phyloP scores from a whole-genome alignment of 257 asterid species.

The Lycium barbarum region DNA sequence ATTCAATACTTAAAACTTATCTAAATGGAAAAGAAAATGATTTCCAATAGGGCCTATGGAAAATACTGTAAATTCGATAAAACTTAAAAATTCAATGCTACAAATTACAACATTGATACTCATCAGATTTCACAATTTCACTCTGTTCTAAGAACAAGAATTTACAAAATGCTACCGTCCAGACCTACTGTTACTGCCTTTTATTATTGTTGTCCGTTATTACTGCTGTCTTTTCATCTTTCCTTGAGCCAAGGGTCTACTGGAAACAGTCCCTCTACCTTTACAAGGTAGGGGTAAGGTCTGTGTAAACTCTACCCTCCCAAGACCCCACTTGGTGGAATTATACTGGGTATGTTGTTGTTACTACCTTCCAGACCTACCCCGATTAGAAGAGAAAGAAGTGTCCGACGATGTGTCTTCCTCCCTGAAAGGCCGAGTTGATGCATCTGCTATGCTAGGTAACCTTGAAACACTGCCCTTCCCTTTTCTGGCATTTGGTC shows the following conservation, averaged over 20 bases:
- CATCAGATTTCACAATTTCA: not conserved
- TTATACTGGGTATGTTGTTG: too few species aligned
- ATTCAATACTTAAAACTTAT: not conserved
- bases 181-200: conserved; percentile 1
- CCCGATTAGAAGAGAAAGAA: conserved; percentile 31
- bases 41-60: not conserved
- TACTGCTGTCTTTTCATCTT: too few species aligned
- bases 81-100: not conserved
- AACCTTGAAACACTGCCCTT: conserved; percentile 83
- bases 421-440: conserved; percentile 85
- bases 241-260: too few species aligned
- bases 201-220: too few species aligned
- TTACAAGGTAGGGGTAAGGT: too few species aligned
- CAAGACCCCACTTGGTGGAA: too few species aligned
- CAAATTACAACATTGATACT: not conserved
- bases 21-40: not conserved
- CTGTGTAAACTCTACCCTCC: too few species aligned
- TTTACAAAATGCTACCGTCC: not conserved
- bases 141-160: not conserved
- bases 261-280: too few species aligned
- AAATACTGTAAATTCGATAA: not conserved
- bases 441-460: conserved; percentile 76
- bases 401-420: conserved; percentile 48
- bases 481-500: conserved; percentile 86
- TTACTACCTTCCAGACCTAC: conserved; percentile 24